Base-by-base conservation (phyloP, 768 basidiomycete genomes). In the Phaeotremella fagi region DNA sequence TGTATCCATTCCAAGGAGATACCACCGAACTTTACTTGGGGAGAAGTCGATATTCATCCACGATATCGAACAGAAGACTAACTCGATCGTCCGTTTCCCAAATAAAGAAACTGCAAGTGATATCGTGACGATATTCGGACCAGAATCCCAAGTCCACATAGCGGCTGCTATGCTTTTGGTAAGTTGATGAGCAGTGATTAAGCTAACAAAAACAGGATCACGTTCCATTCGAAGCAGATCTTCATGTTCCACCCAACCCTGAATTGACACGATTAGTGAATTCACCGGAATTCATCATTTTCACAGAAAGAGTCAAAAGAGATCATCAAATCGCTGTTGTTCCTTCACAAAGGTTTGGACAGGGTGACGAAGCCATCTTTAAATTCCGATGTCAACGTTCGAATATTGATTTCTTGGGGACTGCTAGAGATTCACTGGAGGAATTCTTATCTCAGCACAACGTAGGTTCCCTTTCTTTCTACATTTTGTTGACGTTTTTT, bases 21-120 rank as follows among this genome's bases (percentile, higher is more conserved):
- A 97, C 77, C 94, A 99, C 70, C 86, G 92, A 56, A 92, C 88
- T 20, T 77, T 99, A 3, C 80, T 97, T 22, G 92, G 94, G 52
- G 94, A 99, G 77, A 97, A 95, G 78, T 84, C 83, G 64, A 94
- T 97, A 61, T 95, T 97, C 75, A 90, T 98, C 49, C 90, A 85
- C 66, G 92, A 99, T 71, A 97, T 98, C 64, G 92, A 98, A 76
- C 81, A 82, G 37, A 97, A 97, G 80, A 97, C 92, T 11, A 95
- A 94, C 70, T 95, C 89, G 29, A 83, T 82, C 29, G 87, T 99
- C 24, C 64, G 75, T 7, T 75, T 73, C 59, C 71, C 52, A 81
- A 90, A n/a, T 87, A 88, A 50, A 53, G 63, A 64, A 41, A 58
- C 54, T 22, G 64, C 63, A n/a, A 66, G 61, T 38, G 94, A 99